Evolutionary conservation across 2,329 filamentous ascomycete species (phyloP), one percentile per base, ranked within the genome.

Genomic region (Cladosporium cucumerinum): DNA sequence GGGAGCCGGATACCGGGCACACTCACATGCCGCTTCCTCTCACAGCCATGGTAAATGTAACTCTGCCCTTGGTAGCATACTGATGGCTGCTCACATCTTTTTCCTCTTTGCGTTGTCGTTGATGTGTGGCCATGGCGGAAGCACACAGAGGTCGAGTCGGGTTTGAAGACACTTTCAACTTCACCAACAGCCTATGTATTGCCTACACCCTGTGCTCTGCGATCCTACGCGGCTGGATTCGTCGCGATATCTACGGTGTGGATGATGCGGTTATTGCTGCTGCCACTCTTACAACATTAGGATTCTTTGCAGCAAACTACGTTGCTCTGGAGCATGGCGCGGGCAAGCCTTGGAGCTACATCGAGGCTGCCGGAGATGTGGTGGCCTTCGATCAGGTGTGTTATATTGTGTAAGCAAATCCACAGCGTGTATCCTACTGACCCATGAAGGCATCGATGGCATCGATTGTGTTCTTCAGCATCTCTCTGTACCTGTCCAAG

Each of bases 151-250:
- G 54, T 4, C 66, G 57, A 49, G 25, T 67, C 26, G 66, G 66
- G 59, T 67, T 65, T 49, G 59, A 59, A 28, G 59, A 63, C 25
- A 52, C 57, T 6, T 49, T 67, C 30, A 67, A 63, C n/a, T 60
- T 67, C 28, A 57, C 66, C 34, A 61, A 63, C 54, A 67, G 63
- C 48, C 51, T 67, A 23, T 67, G 66, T 48, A n/a, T 67, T 12
- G 65, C 66, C n/a, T 67, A 67, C 21, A 59, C 66, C 5, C 36
- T 66, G 18, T 65, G 64, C 48, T 49, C 62, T 14, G 61, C 59
- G 14, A 55, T 64, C 12, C 32, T 65, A n/a, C 63, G 66, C 10
- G 57, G 52, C 51, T 64, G 64, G 51, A 57, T 67, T 28, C 58
- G 66, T 32, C 39, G 52, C 25, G 60, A 36, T n/a, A 67, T 43